These are phyloP conservation scores for Geotrichum australiense DNA, from an alignment of 1,139 yeast genomes.

Conservation along the genomic window DNA sequence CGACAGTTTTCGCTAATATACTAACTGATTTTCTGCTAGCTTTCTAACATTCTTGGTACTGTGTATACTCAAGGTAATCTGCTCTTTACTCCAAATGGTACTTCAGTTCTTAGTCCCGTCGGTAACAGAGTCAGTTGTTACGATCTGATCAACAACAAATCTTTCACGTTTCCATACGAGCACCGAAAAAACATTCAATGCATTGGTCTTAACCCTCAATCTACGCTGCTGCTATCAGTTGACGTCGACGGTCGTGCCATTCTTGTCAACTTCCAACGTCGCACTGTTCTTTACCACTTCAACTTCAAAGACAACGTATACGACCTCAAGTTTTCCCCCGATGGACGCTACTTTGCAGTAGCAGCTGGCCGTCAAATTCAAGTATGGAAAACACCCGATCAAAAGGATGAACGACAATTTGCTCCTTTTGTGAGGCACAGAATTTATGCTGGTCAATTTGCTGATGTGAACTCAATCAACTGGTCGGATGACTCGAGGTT, in stretches of 20 bases:
- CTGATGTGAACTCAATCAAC: constrained; percentile 65
- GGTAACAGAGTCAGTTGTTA: constrained; percentile 90
- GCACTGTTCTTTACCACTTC: constrained; percentile 91
- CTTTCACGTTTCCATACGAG: constrained; percentile 87
- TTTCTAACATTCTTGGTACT: constrained; percentile 86
- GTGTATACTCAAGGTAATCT: constrained; percentile 90
- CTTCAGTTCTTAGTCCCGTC: constrained; percentile 77
- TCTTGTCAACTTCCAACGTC: constrained; percentile 71
- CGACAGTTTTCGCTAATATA: neutral
- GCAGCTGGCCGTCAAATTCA: constrained; percentile 79
- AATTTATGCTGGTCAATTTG: constrained; percentile 87
- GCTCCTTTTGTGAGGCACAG: constrained; percentile 92
- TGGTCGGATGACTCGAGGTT: constrained; percentile 93
- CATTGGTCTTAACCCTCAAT: constrained; percentile 77
- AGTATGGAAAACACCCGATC: constrained; percentile 88
- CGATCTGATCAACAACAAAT: constrained; percentile 74
- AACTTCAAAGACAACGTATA: constrained; percentile 76
- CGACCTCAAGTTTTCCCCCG: constrained; percentile 79
- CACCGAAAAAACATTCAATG: constrained; percentile 79
- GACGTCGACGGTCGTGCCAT: constrained; percentile 90
- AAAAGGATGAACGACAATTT: constrained; percentile 65
- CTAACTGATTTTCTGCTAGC: constrained; percentile 35
- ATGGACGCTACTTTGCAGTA: constrained; percentile 80
- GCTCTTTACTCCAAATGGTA: constrained; percentile 83
- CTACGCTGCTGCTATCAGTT: constrained; percentile 72